Conservation (phyloP, 495 filamentous ascomycete genomes). For the Lasiosphaeris hirsuta region DNA sequence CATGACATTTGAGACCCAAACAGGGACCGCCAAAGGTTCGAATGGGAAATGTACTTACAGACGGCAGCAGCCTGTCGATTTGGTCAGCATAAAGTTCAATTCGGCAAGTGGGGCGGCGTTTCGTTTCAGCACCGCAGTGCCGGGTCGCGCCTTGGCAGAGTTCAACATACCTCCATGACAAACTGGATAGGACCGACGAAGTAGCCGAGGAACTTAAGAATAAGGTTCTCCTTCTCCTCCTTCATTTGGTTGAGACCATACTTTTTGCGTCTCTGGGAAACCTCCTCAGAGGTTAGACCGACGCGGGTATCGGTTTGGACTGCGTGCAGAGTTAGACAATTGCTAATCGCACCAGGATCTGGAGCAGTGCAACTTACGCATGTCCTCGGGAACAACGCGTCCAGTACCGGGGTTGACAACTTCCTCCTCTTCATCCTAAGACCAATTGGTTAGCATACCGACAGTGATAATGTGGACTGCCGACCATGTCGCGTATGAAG, state of each 20-base stretch:
- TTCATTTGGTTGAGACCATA: slow-evolving; percentile 87
- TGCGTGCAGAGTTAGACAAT: slow-evolving; percentile 8
- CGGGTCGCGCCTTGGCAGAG: slow-evolving; percentile 9
- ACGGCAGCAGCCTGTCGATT: slow-evolving; percentile 33
- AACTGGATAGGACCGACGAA: slow-evolving; percentile 91
- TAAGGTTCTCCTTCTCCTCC: slow-evolving; percentile 79
- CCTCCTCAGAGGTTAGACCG: slow-evolving; percentile 73
- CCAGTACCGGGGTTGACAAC: slow-evolving; percentile 47
- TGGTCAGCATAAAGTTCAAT: slow-evolving; percentile 23
- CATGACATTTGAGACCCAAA: not conserved
- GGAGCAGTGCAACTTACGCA: slow-evolving; percentile 28
- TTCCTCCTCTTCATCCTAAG: slow-evolving; percentile 53
- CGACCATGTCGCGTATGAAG: not conserved
- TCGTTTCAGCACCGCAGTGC: slow-evolving; percentile 27
- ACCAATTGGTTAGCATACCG: slow-evolving; percentile 15
- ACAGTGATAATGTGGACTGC: not conserved
- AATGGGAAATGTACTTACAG: slow-evolving; percentile 22
- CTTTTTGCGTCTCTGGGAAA: slow-evolving; percentile 64
- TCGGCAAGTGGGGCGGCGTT: slow-evolving; percentile 23
- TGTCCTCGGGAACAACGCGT: slow-evolving; percentile 58
- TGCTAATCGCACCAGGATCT: not conserved
- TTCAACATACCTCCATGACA: slow-evolving; percentile 77
- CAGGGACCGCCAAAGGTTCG: not conserved
- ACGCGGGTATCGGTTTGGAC: slow-evolving; percentile 61
- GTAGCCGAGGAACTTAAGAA: slow-evolving; percentile 78